phyloP scores from a whole-genome alignment of 768 basidiomycete species.

The Panus rudis region DNA sequence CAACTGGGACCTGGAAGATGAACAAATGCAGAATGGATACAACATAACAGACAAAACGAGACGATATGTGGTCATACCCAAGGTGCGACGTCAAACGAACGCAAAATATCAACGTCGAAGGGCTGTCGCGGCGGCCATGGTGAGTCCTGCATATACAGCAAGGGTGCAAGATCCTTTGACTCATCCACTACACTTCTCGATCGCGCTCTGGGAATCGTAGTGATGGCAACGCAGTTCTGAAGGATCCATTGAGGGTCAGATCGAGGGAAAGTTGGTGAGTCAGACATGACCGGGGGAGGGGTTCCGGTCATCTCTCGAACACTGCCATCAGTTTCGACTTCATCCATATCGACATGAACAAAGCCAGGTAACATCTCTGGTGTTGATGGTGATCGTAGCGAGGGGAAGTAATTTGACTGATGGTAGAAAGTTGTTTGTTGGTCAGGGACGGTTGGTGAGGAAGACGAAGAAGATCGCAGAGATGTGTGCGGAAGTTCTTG shows the following conservation, averaged over 20 bases:
- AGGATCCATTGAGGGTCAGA: constrained; percentile 10
- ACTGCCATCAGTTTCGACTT: no score
- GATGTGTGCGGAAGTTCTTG: no score
- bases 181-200: not conserved
- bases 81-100: constrained; percentile 26
- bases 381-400: no score
- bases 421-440: not conserved
- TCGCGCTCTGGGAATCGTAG: constrained; percentile 10
- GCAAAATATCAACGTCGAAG: constrained; percentile 63
- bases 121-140: constrained; percentile 62
- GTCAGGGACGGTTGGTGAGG: not conserved
- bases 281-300: not conserved
- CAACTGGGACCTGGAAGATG: no score
- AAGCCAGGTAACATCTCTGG: no score
- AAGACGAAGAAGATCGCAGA: not conserved
- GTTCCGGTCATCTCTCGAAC: no score
- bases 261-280: constrained; percentile 1
- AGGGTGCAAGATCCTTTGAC: constrained; percentile 43
- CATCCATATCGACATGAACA: not conserved
- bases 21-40: no score
- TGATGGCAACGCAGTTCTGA: constrained; percentile 8
- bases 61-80: no score
- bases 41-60: no score
- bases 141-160: constrained; percentile 54
- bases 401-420: no score